These are phyloP conservation scores for Parathielavia hyrcaniae DNA, from an alignment of 495 filamentous ascomycete species.

Conservation along the genomic window DNA sequence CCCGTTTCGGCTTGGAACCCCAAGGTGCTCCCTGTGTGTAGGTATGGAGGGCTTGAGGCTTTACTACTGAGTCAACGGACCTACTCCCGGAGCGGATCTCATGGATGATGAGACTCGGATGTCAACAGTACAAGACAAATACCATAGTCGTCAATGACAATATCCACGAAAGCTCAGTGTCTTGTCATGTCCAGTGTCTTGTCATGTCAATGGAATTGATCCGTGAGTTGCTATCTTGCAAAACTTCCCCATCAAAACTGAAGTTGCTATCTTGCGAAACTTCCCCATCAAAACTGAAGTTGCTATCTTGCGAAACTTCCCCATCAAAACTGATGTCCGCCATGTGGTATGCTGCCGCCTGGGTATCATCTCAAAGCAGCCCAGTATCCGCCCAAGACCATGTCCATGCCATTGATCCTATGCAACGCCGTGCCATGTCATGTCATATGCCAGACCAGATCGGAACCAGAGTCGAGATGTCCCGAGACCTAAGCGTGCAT, in stretches of 20 bases:
- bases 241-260: background rate
- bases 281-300: background rate
- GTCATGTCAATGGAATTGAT: background rate
- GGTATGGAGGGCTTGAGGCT: background rate
- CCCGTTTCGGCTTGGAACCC: too few species aligned
- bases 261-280: background rate
- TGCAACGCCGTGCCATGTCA: constrained; percentile 1
- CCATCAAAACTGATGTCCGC: background rate
- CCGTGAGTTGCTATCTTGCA: background rate
- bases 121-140: background rate
- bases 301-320: background rate
- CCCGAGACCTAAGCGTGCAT: background rate
- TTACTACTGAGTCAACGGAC: background rate
- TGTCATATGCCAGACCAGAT: constrained; percentile 2
- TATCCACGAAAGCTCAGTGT: background rate
- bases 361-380: background rate
- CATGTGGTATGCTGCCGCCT: background rate
- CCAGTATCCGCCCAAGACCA: background rate
- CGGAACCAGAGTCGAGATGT: background rate
- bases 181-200: background rate
- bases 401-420: background rate
- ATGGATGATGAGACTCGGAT: background rate
- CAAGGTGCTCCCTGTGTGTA: background rate
- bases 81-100: too few species aligned
- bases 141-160: background rate